Evolutionary conservation across 108 stramenopile species (phyloP).

Genomic region (Cyclotella baltica): DNA sequence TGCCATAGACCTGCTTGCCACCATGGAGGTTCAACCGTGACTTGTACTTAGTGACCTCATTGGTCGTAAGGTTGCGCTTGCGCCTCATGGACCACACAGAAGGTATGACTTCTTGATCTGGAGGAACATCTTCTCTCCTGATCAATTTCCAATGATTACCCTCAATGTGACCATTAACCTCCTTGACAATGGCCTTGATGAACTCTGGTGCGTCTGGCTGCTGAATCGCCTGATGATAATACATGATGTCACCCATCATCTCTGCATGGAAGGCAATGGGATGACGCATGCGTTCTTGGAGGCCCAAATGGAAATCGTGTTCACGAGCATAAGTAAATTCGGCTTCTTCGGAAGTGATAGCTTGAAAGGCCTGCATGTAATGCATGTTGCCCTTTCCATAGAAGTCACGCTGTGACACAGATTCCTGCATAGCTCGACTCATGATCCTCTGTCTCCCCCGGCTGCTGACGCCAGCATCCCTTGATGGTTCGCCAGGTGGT

Average conservation of each 20-base stretch:
- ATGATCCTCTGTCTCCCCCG: background rate
- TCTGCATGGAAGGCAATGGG: too few relatives aligned
- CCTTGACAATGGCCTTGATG: slow-evolving; percentile 19
- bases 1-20: too few relatives aligned
- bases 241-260: too few relatives aligned
- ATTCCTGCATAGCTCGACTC: background rate
- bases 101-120: slow-evolving; percentile 15
- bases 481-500: background rate
- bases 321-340: background rate
- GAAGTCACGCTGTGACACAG: too few relatives aligned
- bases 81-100: too few relatives aligned
- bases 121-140: slow-evolving; percentile 2
- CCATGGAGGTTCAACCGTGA: slow-evolving; percentile 17
- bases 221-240: slow-evolving; percentile 25
- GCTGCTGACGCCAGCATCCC: background rate
- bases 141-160: slow-evolving; percentile 24
- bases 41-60: background rate
- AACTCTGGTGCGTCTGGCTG: slow-evolving; percentile 31
- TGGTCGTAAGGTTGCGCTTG: too few relatives aligned
- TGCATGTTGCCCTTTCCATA: background rate
- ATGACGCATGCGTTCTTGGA: too few relatives aligned
- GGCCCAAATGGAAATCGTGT: too few relatives aligned
- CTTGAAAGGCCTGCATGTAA: too few relatives aligned
- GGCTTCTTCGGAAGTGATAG: background rate
- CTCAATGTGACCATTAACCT: slow-evolving; percentile 25